A percentile compares a stretch with the other conserved stretches of the same genome.
These are phyloP conservation scores for Graphilbum sp. DNA, from an alignment of 2,329 filamentous ascomycete genomes.

Conservation along the genomic window DNA sequence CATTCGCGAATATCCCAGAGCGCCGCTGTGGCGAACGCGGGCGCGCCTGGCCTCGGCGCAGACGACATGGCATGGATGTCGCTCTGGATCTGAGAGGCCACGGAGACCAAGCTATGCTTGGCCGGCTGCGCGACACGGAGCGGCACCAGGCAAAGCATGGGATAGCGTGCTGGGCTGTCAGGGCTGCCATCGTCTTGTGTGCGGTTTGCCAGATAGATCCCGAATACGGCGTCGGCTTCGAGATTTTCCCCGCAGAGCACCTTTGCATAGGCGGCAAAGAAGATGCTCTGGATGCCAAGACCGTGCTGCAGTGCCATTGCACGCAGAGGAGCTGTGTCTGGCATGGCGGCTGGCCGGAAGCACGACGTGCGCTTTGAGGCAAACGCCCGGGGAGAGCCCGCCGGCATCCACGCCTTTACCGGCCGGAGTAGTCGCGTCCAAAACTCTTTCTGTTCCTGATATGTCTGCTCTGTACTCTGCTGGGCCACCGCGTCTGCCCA, in stretches of 20 bases:
- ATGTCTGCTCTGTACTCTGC: constrained; percentile 5
- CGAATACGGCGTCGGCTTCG: constrained; percentile 42
- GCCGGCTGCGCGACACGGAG: constrained; percentile 34
- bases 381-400: too few species aligned
- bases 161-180: constrained; percentile 35
- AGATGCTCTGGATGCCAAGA: constrained; percentile 54
- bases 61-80: constrained; percentile 49
- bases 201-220: constrained; percentile 73
- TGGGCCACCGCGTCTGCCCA: constrained; percentile 14
- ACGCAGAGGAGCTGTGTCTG: constrained; percentile 23
- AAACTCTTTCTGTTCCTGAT: constrained; percentile 14
- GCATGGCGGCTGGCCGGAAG: constrained; percentile 30
- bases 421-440: constrained; percentile 25
- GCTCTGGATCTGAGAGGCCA: constrained; percentile 46
- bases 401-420: neutral
- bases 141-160: constrained; percentile 68
- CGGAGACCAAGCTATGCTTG: constrained; percentile 20
- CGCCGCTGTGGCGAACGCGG: constrained; percentile 38
- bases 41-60: constrained; percentile 14
- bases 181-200: constrained; percentile 19
- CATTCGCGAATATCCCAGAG: constrained; percentile 58
- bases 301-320: constrained; percentile 26
- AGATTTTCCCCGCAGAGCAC: neutral
- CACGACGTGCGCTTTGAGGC: neutral
- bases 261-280: constrained; percentile 56